Evolutionary conservation across 768 basidiomycete genomes (phyloP).

Genomic region (Lyophyllum shimeji): DNA sequence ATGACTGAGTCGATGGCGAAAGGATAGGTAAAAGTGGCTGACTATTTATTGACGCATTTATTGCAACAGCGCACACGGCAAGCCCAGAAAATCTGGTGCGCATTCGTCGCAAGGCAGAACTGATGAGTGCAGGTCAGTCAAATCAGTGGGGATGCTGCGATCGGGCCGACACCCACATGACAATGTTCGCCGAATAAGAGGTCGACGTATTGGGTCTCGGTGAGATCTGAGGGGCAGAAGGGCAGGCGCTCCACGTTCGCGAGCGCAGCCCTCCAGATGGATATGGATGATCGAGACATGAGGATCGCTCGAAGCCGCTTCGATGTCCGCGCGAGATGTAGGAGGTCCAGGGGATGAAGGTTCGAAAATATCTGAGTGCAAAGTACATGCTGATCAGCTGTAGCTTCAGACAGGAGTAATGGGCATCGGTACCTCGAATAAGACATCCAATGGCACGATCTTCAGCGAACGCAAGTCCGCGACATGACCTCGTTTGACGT

Average conservation of each 20-base stretch:
- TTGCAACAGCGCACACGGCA: constrained; percentile 38
- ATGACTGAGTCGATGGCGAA: background rate
- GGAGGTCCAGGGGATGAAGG: constrained; percentile 35
- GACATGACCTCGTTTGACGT: background rate
- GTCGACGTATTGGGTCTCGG: constrained; percentile 34
- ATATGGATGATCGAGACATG: constrained; percentile 27
- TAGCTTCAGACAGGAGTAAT: background rate
- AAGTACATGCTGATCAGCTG: background rate
- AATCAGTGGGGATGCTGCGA: background rate
- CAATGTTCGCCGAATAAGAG: constrained; percentile 32
- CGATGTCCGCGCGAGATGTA: constrained; percentile 37
- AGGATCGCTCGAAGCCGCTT: constrained; percentile 34
- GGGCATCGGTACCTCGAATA: constrained; percentile 19
- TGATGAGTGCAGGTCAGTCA: constrained; percentile 10
- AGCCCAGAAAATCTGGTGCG: constrained; percentile 33
- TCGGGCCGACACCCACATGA: constrained; percentile 12
- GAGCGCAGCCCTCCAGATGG: constrained; percentile 29
- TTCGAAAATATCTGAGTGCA: constrained; percentile 32
- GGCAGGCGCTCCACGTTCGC: constrained; percentile 28
- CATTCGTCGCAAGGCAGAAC: constrained; percentile 31
- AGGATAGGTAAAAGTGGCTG: constrained; percentile 2
- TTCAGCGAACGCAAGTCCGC: background rate
- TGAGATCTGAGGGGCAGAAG: constrained; percentile 34
- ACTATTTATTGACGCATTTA: constrained; percentile 33
- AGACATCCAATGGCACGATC: constrained; percentile 20